Conservation (phyloP, 768 basidiomycete species). For the Tricholoma saponaceum region DNA sequence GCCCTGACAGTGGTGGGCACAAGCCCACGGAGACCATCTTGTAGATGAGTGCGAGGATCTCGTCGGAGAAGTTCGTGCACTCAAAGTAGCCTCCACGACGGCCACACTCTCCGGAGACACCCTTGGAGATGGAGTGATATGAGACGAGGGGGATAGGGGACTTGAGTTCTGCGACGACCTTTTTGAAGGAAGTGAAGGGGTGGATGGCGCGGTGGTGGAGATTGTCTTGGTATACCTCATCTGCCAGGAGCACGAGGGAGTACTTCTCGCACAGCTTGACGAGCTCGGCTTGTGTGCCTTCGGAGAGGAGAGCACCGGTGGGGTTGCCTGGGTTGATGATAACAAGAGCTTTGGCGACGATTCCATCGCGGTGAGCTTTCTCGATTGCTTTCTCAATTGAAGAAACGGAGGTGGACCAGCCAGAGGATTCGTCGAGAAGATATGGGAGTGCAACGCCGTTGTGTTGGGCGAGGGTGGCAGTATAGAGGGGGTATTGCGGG, state of each 20-base stretch:
- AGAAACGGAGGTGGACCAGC: constrained; percentile 75
- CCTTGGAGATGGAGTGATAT: constrained; percentile 98
- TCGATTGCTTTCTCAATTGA: constrained; percentile 66
- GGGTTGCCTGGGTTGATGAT: constrained; percentile 99
- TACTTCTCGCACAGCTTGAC: constrained; percentile 85
- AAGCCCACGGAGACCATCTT: constrained; percentile 93
- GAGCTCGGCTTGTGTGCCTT: constrained; percentile 65
- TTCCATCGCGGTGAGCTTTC: constrained; percentile 58
- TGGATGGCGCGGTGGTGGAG: constrained; percentile 65
- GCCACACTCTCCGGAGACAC: constrained; percentile 94
- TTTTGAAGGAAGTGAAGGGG: constrained; percentile 93
- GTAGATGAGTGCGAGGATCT: constrained; percentile 84
- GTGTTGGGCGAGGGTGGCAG: constrained; percentile 86
- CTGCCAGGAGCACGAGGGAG: constrained; percentile 85
- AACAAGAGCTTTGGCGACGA: constrained; percentile 78
- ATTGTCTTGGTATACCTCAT: constrained; percentile 98
- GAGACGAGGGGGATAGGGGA: constrained; percentile 84
- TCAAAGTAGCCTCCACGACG: constrained; percentile 98
- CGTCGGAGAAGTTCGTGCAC: constrained; percentile 72
- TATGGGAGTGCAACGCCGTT: constrained; percentile 83
- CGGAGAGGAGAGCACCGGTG: constrained; percentile 81
- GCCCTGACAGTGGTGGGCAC: constrained; percentile 87
- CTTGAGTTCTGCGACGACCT: constrained; percentile 62
- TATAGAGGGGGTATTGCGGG: constrained; percentile 97
- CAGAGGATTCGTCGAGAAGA: constrained; percentile 77